Evolutionary conservation across 1,284 basidiomycete genomes (phyloP).

Genomic region (Pyrrhoderma noxium): DNA sequence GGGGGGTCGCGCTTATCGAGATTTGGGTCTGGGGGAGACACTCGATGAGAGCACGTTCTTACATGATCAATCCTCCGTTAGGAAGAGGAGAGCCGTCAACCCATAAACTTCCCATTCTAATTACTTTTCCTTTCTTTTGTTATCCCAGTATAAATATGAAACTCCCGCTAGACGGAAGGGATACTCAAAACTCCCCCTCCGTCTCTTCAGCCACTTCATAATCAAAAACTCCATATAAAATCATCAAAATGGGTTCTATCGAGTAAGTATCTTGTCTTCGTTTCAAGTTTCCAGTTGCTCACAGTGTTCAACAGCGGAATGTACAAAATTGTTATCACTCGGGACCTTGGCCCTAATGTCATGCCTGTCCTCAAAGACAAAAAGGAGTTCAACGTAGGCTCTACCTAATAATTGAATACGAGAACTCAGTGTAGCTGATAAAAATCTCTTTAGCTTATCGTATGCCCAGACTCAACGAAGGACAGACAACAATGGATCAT

Average conservation of each 20-base stretch:
- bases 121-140: no score
- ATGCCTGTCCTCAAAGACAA: constrained; percentile 54
- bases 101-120: no score
- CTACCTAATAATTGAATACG: not conserved
- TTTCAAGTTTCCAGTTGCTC: not conserved
- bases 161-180: not conserved
- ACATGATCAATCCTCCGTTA: no score
- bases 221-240: no score
- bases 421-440: not conserved
- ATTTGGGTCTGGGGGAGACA: not conserved
- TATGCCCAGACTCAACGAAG: constrained; percentile 62
- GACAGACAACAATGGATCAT: constrained; percentile 76
- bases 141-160: constrained; percentile 4
- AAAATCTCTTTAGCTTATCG: constrained; percentile 41
- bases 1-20: no score
- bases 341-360: constrained; percentile 63
- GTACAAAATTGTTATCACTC: constrained; percentile 58
- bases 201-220: no score
- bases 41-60: no score
- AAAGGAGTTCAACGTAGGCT: constrained; percentile 49
- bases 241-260: constrained; percentile 10
- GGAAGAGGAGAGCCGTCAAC: constrained; percentile 9
- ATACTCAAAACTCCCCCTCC: not conserved
- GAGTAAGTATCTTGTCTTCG: constrained; percentile 4
- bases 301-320: constrained; percentile 2